Percentiles rank a stretch among this genome's conserved stretches.
Conservation (phyloP, 495 filamentous ascomycete genomes). For the Staphylotrichum tortipilum region DNA sequence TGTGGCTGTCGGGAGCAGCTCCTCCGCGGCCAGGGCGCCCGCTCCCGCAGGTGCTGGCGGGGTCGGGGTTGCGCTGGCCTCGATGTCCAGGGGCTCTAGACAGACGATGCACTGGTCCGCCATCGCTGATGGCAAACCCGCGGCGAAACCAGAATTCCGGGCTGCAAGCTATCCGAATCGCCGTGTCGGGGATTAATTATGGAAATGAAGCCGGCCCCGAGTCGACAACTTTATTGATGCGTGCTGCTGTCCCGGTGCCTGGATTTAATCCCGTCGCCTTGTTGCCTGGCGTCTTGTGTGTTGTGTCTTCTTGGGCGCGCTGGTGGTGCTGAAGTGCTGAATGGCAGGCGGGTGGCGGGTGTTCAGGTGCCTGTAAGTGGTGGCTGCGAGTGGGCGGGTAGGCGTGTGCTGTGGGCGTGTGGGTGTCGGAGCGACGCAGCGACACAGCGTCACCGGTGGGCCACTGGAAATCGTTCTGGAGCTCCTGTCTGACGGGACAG, state of each 20-base stretch:
- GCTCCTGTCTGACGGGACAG: constrained; percentile 1
- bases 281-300: too few species aligned
- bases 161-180: constrained; percentile 15
- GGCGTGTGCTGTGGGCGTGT: too few species aligned
- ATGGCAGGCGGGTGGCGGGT: too few species aligned
- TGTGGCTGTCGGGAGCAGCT: constrained; percentile 7
- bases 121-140: constrained; percentile 43
- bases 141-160: neutral
- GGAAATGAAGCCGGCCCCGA: constrained; percentile 1
- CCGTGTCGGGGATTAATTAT: constrained; percentile 4
- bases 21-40: neutral
- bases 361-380: neutral
- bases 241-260: constrained; percentile 2
- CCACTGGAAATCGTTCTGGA: neutral
- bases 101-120: constrained; percentile 95
- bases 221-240: neutral
- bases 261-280: too few species aligned
- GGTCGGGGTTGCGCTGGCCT: constrained; percentile 18
- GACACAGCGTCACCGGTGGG: neutral
- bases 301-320: too few species aligned
- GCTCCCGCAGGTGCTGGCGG: too few species aligned
- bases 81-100: constrained; percentile 72
- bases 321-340: too few species aligned
- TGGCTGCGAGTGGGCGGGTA: neutral
- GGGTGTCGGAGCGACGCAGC: too few species aligned